A percentile compares a stretch with the other conserved stretches of the same genome.
These are phyloP conservation scores for Rehmannia glutinosa DNA, from an alignment of 257 asterid genomes.

Conservation along the genomic window DNA sequence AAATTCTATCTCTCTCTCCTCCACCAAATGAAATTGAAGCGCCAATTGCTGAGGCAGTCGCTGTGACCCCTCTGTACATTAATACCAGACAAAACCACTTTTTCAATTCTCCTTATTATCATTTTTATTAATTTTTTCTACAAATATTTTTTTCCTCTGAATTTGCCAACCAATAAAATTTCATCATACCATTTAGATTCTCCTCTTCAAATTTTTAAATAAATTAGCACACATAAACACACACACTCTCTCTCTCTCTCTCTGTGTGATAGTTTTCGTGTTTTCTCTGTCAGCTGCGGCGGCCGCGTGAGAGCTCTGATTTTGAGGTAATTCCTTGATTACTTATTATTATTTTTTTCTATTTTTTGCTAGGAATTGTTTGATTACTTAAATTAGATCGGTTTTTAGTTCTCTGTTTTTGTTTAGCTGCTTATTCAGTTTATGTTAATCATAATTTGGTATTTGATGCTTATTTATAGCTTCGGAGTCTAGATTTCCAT, in stretches of 20 bases:
- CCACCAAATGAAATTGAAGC: conserved; percentile 28
- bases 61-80: conserved; percentile 8
- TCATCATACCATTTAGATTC: conserved; percentile 20
- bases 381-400: conserved; percentile 5
- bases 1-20: conserved; percentile 25
- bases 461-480: neutral
- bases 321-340: conserved; percentile 23
- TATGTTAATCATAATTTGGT: neutral
- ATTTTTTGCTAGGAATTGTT: neutral
- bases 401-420: neutral
- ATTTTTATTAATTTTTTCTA: neutral
- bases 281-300: conserved; percentile 15
- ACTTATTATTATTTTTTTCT: too few relatives aligned
- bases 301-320: conserved; percentile 19
- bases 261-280: neutral
- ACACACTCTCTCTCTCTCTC: neutral
- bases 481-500: too few relatives aligned
- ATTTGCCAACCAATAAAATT: conserved; percentile 16
- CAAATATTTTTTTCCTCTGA: neutral
- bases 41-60: conserved; percentile 19
- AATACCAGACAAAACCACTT: conserved; percentile 20
- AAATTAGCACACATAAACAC: neutral
- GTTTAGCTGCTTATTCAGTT: neutral
- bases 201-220: conserved; percentile 16
- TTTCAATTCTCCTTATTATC: neutral